Evolutionary conservation across 345 rosid species (phyloP).

Genomic region (Pugionium dolabratum): DNA sequence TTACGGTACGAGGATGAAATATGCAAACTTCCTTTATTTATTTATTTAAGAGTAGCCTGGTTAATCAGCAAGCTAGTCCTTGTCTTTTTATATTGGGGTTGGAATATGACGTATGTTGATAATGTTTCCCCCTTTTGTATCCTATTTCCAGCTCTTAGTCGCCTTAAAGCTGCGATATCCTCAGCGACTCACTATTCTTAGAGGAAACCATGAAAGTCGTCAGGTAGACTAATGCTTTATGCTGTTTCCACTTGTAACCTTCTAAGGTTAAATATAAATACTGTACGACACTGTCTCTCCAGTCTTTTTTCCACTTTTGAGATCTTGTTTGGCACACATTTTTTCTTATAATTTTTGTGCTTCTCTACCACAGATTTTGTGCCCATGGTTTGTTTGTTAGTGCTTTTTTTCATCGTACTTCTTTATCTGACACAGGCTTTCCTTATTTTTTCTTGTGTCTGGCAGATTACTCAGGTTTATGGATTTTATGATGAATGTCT

Average conservation of each 20-base stretch:
- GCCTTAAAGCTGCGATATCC: slow-evolving; percentile 85
- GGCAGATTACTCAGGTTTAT: slow-evolving; percentile 98
- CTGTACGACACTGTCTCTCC: background rate
- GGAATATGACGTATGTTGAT: slow-evolving; percentile 14
- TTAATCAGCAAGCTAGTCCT: slow-evolving; percentile 1
- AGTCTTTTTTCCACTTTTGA: background rate
- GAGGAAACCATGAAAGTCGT: slow-evolving; percentile 50
- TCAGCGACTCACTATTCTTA: slow-evolving; percentile 87
- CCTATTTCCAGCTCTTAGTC: slow-evolving; percentile 67
- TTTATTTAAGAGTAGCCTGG: slow-evolving; percentile 6
- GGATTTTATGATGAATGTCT: slow-evolving; percentile 68
- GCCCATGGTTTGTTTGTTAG: slow-evolving; percentile 18
- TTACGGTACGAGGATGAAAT: slow-evolving; percentile 56
- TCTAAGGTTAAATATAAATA: slow-evolving; percentile 8
- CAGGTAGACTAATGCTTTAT: slow-evolving; percentile 45
- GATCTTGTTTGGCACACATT: slow-evolving; percentile 11
- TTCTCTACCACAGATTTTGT: slow-evolving; percentile 13
- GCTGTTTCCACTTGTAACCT: slow-evolving; percentile 10
- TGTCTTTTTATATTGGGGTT: slow-evolving; percentile 9
- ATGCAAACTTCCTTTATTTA: background rate
- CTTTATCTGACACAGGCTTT: slow-evolving; percentile 20
- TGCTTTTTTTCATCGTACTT: background rate
- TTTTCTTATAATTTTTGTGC: slow-evolving; percentile 1
- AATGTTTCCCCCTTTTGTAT: background rate
- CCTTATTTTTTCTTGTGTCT: slow-evolving; percentile 18